phyloP scores from a whole-genome alignment of 2,329 filamentous ascomycete species.

The Kalmusia sp. region DNA sequence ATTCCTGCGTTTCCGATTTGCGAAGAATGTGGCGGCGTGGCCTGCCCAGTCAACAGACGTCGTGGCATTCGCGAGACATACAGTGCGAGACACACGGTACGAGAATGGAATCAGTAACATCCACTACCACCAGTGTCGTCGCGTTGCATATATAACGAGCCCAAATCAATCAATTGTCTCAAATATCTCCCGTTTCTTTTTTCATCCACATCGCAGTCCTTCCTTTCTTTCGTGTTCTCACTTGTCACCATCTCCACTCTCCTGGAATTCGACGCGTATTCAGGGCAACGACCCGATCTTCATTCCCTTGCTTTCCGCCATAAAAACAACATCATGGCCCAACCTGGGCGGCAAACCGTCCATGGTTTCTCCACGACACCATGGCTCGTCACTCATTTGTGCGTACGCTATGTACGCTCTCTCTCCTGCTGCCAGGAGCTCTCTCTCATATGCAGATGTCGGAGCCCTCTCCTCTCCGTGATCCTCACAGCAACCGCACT shows the following conservation, averaged over 20 bases:
- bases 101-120: background rate
- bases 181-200: no score
- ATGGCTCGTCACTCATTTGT: slow-evolving; percentile 31
- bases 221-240: background rate
- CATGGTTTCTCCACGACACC: slow-evolving; percentile 22
- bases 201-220: no score
- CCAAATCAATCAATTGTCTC: no score
- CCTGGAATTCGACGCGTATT: slow-evolving; percentile 38
- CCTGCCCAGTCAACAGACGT: slow-evolving; percentile 3
- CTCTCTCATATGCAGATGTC: slow-evolving; percentile 63
- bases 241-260: slow-evolving; percentile 6
- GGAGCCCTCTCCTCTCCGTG: slow-evolving; percentile 61
- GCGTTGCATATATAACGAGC: no score
- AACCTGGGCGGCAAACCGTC: slow-evolving; percentile 6
- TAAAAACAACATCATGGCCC: slow-evolving; percentile 9
- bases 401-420: slow-evolving; percentile 28
- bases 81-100: background rate
- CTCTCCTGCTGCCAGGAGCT: slow-evolving; percentile 22
- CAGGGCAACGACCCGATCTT: slow-evolving; percentile 16
- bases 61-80: background rate
- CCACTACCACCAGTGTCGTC: background rate
- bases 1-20: slow-evolving; percentile 7
- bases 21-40: slow-evolving; percentile 11
- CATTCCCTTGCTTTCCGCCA: slow-evolving; percentile 28
- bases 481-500: slow-evolving; percentile 53